phyloP scores from a whole-genome alignment of 2,329 filamentous ascomycete species.

The Huntiella decipiens region DNA sequence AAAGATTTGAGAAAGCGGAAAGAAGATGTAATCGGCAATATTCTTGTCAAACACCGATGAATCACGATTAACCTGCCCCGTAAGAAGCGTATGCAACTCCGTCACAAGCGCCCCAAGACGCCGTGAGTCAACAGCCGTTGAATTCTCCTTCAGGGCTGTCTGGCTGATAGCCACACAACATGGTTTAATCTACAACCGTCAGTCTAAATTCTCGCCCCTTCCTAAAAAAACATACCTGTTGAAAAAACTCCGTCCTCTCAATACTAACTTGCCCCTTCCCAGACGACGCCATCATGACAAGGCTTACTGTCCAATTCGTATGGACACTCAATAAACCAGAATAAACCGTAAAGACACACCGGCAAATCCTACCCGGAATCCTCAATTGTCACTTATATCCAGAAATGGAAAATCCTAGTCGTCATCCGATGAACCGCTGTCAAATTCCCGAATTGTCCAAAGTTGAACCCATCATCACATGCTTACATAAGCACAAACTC shows the following conservation, averaged over 20 bases:
- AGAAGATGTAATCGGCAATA: conserved; percentile 86
- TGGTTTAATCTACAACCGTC: conserved; percentile 36
- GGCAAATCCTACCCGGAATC: no score
- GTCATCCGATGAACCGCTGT: no score
- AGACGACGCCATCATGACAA: not conserved
- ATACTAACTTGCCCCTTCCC: conserved; percentile 2
- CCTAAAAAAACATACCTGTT: conserved; percentile 16
- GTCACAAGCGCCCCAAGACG: conserved; percentile 27
- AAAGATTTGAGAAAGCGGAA: conserved; percentile 75
- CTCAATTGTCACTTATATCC: no score
- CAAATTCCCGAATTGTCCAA: no score
- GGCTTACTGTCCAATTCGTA: not conserved
- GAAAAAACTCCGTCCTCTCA: conserved; percentile 20
- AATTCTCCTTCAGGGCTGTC: conserved; percentile 30
- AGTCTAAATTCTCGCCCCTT: conserved; percentile 4
- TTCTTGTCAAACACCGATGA: conserved; percentile 49
- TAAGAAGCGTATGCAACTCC: conserved; percentile 28
- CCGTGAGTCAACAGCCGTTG: conserved; percentile 23
- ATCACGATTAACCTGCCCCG: conserved; percentile 25
- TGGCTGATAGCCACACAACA: conserved; percentile 41
- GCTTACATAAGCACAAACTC: no score
- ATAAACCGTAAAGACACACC: not conserved
- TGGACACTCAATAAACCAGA: not conserved
- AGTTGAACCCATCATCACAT: no score
- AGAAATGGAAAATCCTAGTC: no score